These are phyloP conservation scores for Aspergillus hortae DNA, from an alignment of 2,329 filamentous ascomycete species.

Conservation along the genomic window DNA sequence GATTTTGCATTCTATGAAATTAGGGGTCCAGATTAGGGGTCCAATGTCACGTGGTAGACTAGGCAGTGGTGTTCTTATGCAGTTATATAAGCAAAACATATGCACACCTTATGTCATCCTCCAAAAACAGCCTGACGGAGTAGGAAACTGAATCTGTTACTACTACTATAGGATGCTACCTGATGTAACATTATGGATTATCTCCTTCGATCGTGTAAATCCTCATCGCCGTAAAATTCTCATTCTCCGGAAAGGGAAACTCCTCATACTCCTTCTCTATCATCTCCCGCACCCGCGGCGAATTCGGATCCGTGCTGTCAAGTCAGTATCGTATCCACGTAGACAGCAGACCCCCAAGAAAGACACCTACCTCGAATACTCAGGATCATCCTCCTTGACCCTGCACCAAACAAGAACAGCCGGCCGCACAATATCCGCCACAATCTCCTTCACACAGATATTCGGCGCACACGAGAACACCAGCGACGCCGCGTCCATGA, in stretches of 20 bases:
- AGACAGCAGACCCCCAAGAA: too few relatives aligned
- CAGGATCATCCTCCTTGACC: neutral
- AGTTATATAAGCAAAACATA: too few relatives aligned
- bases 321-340: neutral
- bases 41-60: too few relatives aligned
- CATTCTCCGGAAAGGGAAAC: neutral
- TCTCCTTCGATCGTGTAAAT: neutral
- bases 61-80: too few relatives aligned
- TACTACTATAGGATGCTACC: too few relatives aligned
- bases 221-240: neutral
- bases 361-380: neutral
- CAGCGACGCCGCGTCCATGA: slow-evolving; percentile 27
- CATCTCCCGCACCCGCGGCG: neutral
- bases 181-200: neutral
- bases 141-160: too few relatives aligned
- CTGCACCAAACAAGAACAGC: slow-evolving; percentile 12
- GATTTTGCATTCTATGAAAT: too few relatives aligned
- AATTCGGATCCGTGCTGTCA: neutral
- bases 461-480: slow-evolving; percentile 26
- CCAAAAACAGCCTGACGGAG: too few relatives aligned
- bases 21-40: too few relatives aligned
- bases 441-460: slow-evolving; percentile 30
- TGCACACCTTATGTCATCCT: too few relatives aligned
- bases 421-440: slow-evolving; percentile 31
- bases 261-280: neutral